Evolutionary conservation across 495 filamentous ascomycete species (phyloP), one percentile per base, ranked within the genome.

Genomic region (Penicillium lagena): DNA sequence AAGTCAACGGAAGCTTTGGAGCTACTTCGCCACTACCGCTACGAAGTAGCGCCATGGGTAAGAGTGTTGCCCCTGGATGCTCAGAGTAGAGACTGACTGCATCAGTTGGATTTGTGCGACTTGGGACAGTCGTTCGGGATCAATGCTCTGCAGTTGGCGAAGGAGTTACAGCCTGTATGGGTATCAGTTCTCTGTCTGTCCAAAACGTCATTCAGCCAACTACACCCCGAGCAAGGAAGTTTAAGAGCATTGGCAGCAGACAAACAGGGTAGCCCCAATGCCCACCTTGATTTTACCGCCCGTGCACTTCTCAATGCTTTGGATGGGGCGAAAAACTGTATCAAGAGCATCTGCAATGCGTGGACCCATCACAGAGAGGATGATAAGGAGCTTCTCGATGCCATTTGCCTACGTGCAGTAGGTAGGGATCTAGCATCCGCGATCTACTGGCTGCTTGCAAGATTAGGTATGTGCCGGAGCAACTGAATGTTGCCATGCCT

Each of bases 31-130:
- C 52, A 65, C 36, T 68, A 63, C 52, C 60, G 59, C 11, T 68
- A 68, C 43, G 42, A 62, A 29, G 51, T 68, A 33, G 64, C 64
- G 4, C 48, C 60, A 13, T 68, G 64, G 64, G 64, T 68, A 48
- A 39, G 60, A 37, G 13, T 31, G 0, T 39, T 28, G 35, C 12
- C n/a, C 6, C 15, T 12, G 17, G 11, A 14, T 8, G 4, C 22
- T 22, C 22, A 6, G 22, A 3, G 4, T 6, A 22, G 22, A 6
- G 22, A 33, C 12, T 43, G 12, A 28, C 7, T 12, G 14, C 29
- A 30, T 12, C 12, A 66, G 62, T 52, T 68, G 36, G 62, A 66
- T 43, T 61, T 66, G 13, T 62, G 51, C 29, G 62, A 66, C 27
- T 39, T 64, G n/a, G 52, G 47, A 0, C 62, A 66, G 22, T 46